Base-by-base conservation (phyloP, 441 rosid genomes). In the Rhodomyrtus psidioides region DNA sequence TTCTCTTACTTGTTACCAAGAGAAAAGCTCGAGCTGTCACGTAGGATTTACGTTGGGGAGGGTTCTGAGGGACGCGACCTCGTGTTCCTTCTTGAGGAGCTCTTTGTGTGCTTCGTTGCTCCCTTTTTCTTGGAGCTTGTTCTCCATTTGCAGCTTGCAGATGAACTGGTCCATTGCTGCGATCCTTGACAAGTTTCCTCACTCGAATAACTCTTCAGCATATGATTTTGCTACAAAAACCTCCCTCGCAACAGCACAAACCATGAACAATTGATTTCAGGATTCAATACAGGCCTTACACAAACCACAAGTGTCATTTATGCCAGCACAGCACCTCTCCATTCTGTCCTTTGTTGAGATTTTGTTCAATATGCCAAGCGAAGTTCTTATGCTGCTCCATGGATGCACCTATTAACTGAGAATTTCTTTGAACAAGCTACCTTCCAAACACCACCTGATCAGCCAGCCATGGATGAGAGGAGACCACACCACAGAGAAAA, bases 121-220 rank as follows among this genome's bases (percentile, higher is more conserved):
- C 89, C 96, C 97, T 89, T 89, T 96, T 88, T 97, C 98, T 88
- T 93, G 92, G 54, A 91, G 92, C 88, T 94, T 96, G 91, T 92
- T 97, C 96, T 97, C 99, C 93, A 90, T 85, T 87, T 97, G 98
- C 57, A 97, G 96, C 91, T 96, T 94, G 65, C 83, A 84, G 70
- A 97, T 96, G 84, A 95, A 96, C 87, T 96, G 96, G 84, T 97
- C 98, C 98, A 97, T 95, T 26, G 97, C 98, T 81, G 95, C 96
- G 82, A 97, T 90, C 91, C 95, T 93, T 75, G 96, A 90, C 13
- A 10, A 49, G 13, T 49, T 49, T 49, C 51, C 51, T 10, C 51
- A 49, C 51, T 49, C 4, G 12, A 49, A 13, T 49, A 10, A 49
- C 51, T 46, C 12, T 49, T 49, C 51, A 10, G 51, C 51, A 49